Conservation (phyloP, 2,329 filamentous ascomycete species). For the Phialocephala subalpina region DNA sequence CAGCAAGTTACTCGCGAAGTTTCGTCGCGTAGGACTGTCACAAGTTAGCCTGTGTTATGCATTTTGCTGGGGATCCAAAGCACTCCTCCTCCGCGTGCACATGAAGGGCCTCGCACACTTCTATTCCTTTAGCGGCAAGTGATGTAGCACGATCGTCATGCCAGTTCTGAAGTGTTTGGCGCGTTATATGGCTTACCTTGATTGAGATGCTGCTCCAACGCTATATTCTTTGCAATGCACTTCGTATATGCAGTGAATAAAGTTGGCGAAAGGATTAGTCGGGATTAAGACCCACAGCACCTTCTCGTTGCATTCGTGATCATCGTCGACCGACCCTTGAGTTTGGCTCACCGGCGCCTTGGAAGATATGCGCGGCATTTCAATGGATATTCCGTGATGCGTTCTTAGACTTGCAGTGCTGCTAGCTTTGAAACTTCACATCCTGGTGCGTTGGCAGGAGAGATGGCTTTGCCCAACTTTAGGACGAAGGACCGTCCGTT, state of each 20-base stretch:
- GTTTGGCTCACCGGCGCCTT: too few relatives aligned
- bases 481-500: background rate
- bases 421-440: too few relatives aligned
- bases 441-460: too few relatives aligned
- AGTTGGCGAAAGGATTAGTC: background rate
- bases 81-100: background rate
- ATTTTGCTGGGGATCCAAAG: background rate
- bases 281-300: background rate
- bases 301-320: constrained; percentile 5
- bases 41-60: constrained; percentile 4
- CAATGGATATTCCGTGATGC: too few relatives aligned
- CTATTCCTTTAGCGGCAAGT: background rate
- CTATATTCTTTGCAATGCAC: constrained; percentile 6
- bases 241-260: constrained; percentile 7
- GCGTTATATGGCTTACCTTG: background rate
- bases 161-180: constrained; percentile 1
- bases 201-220: constrained; percentile 3
- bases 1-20: background rate
- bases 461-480: constrained; percentile 3
- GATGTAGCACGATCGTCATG: constrained; percentile 4
- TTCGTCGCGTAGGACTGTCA: background rate
- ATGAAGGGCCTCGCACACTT: constrained; percentile 5
- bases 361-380: too few relatives aligned
- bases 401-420: too few relatives aligned
- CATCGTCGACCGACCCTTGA: constrained; percentile 3